Base-by-base conservation (phyloP, 2,329 filamentous ascomycete species). In the Sclerotinia minor region DNA sequence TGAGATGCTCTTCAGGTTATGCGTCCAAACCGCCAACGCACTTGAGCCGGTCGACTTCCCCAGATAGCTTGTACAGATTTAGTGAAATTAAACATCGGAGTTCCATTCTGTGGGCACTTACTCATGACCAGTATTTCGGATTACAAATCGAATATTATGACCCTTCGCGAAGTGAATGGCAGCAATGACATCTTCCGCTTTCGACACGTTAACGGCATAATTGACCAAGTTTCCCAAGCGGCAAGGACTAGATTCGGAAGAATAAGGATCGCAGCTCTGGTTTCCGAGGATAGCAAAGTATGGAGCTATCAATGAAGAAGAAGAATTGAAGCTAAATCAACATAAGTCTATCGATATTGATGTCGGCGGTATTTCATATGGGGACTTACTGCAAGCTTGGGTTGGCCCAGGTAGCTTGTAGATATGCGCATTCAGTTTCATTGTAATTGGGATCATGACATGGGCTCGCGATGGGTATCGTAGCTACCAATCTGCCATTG, bases 11-110 rank as follows among this genome's bases (percentile, higher is more conserved):
- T 85, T 83, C 65, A 88, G 80, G 69, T 81, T 76, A 68, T 87
- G 85, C 11, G 82, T 87, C 81, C 86, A 88, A 64, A 88, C 78
- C 5, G 81, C 80, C 4, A 88, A 75, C 0, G 83, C 80, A 1
- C 87, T 87, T 29, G 82, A 83, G n/a, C 88, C 89, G 0, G 86
- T 87, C 0, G 84, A 87, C 53, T 85, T 84, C 52, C 87, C 88
- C 44, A 83, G 79, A 70, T 81, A 83, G 71, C 74, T 75, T 26
- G 19, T n/a, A 41, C 21, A 7, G 35, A 58, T 59, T 45, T 65
- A 68, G 32, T 35, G 53, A 65, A 19, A 64, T 52, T 5, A 35
- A 21, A 13, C 2, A 21, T 21, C 44, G 26, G 26, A n/a, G 6
- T 32, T 17, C 13, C 21, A 26, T 54, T 11, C 21, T 1, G 17